Evolutionary conservation across 1,284 basidiomycete species (phyloP).

Genomic region (Naganishia cerealis): DNA sequence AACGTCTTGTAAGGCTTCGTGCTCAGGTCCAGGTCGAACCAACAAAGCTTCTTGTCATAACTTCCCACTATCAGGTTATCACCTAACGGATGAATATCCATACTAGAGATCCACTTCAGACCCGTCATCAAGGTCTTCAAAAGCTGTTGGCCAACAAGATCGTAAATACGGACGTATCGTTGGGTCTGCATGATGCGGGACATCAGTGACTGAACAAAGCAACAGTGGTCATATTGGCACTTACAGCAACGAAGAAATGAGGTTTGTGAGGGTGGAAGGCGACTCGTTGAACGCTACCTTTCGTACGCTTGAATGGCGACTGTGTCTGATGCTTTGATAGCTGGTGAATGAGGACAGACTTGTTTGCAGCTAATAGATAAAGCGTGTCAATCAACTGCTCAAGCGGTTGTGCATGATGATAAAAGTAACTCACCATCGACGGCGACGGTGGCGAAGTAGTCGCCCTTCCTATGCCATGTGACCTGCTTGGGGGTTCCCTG

Average conservation of each 20-base stretch:
- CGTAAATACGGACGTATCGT: slow-evolving; percentile 92
- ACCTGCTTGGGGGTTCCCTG: slow-evolving; percentile 82
- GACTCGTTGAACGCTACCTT: slow-evolving; percentile 84
- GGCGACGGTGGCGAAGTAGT: slow-evolving; percentile 87
- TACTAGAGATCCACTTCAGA: slow-evolving; percentile 91
- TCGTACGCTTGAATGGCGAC: slow-evolving; percentile 92
- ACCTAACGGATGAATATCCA: slow-evolving; percentile 93
- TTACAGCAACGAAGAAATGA: slow-evolving; percentile 92
- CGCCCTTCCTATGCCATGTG: slow-evolving; percentile 89
- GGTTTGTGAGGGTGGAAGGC: slow-evolving; percentile 93
- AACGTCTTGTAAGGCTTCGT: slow-evolving; percentile 95
- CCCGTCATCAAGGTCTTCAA: slow-evolving; percentile 90
- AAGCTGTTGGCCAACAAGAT: slow-evolving; percentile 87
- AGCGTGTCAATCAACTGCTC: not conserved
- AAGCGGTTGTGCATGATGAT: not conserved
- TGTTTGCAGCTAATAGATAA: slow-evolving; percentile 45
- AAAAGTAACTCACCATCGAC: slow-evolving; percentile 50
- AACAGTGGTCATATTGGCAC: slow-evolving; percentile 45
- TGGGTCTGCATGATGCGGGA: slow-evolving; percentile 66
- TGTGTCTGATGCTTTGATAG: slow-evolving; percentile 89
- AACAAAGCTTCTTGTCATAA: slow-evolving; percentile 95
- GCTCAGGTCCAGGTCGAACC: slow-evolving; percentile 96
- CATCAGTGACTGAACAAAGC: not conserved
- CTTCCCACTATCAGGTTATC: slow-evolving; percentile 96
- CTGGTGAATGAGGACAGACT: slow-evolving; percentile 75